These are phyloP conservation scores for Boletellus sp. DNA, from an alignment of 1,284 basidiomycete genomes.

Conservation along the genomic window DNA sequence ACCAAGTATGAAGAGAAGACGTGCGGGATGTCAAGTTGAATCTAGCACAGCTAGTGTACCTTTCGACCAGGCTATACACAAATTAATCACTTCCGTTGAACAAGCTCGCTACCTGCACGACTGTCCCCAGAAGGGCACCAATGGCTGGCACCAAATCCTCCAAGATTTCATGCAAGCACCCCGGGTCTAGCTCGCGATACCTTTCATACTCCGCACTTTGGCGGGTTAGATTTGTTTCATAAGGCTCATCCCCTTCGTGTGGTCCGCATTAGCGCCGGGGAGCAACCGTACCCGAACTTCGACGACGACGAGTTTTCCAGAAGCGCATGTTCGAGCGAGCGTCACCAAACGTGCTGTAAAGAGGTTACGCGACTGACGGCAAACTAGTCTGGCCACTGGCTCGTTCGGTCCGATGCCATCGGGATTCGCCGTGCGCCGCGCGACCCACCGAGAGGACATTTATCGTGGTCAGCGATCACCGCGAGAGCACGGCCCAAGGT, in stretches of 20 bases:
- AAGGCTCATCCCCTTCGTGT: background rate
- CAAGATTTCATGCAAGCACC: background rate
- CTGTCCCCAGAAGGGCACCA: background rate
- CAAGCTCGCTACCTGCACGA: background rate
- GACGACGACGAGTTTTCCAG: background rate
- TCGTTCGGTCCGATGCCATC: background rate
- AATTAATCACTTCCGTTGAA: background rate
- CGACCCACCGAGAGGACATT: no score
- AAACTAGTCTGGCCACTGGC: background rate
- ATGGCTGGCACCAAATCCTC: background rate
- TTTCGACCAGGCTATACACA: background rate
- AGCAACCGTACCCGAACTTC: no score
- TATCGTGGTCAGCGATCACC: background rate
- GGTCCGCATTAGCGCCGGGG: conserved; percentile 4
- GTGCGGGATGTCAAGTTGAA: no score
- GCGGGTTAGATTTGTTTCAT: no score
- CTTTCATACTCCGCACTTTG: no score
- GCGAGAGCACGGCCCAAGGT: background rate
- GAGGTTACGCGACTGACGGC: background rate
- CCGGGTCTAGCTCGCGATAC: no score
- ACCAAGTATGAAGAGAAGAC: no score
- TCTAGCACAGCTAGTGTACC: no score
- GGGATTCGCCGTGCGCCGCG: no score
- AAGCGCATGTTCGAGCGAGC: background rate
- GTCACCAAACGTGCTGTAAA: background rate